These are phyloP conservation scores for Dicorynia guianensis DNA, from an alignment of 306 rosid species.

Conservation along the genomic window DNA sequence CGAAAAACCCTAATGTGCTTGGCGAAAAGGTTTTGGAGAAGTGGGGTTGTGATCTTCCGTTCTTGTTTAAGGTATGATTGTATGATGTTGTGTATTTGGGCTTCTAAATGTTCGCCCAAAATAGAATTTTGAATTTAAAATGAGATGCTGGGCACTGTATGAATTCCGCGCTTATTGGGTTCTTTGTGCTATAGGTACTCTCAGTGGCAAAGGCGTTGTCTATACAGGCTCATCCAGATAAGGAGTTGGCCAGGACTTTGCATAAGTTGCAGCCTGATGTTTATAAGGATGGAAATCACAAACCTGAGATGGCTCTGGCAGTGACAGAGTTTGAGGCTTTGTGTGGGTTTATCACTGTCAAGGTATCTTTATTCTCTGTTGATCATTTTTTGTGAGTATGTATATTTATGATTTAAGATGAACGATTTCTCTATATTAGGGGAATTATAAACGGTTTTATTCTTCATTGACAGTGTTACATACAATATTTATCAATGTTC, in stretches of 20 bases:
- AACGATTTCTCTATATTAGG: not conserved
- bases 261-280: slow-evolving; percentile 63
- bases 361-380: slow-evolving; percentile 47
- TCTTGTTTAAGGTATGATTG: slow-evolving; percentile 70
- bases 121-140: not conserved
- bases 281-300: slow-evolving; percentile 82
- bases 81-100: not conserved
- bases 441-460: not conserved
- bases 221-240: slow-evolving; percentile 85
- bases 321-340: slow-evolving; percentile 73
- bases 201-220: slow-evolving; percentile 78
- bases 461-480: not conserved
- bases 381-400: not conserved
- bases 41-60: slow-evolving; percentile 79
- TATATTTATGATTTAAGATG: not conserved
- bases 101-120: not conserved
- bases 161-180: slow-evolving; percentile 3
- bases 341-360: slow-evolving; percentile 67
- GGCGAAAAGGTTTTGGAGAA: slow-evolving; percentile 61
- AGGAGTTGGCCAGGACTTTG: slow-evolving; percentile 65
- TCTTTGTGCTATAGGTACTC: slow-evolving; percentile 55
- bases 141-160: not conserved
- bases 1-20: slow-evolving; percentile 58
- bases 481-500: not conserved
- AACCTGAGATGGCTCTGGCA: slow-evolving; percentile 89